Evolutionary conservation across 345 rosid species (phyloP), one percentile per base, ranked within the genome.

Genomic region (Brassica rapa): DNA sequence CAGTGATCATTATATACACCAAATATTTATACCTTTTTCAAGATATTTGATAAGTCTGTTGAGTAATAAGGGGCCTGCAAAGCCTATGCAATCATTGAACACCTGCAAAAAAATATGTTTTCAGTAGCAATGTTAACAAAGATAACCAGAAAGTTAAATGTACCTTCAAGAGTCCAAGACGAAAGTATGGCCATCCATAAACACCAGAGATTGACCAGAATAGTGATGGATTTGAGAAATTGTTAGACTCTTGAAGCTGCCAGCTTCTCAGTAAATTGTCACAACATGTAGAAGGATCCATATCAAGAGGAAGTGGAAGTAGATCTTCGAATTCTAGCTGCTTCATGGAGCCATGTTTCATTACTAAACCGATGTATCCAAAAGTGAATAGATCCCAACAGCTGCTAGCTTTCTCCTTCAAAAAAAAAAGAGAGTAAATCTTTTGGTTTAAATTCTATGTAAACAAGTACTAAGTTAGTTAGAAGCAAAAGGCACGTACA

Each of bases 261-360:
- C 96, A 94, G 81, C 86, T 85, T 77, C 82, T 79, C 66, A 83
- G 32, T 77, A 94, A 66, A 74, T 80, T 82, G 62, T 85, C 82
- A 82, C 88, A 90, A 68, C 97, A 92, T 32, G 75, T 65, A 77
- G 87, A 84, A 70, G 98, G 93, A 84, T 87, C 86, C 94, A 94
- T 86, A 75, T 90, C 91, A 83, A 64, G 63, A 7, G 96, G 97
- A 41, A 94, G 81, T 56, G 16, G 74, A 81, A 90, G 97, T 82
- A 94, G 80, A 87, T 94, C 92, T 69, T 89, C 90, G 61, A 94
- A 92, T 71, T 86, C 94, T 39, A 90, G 91, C 87, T 94, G 98
- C 83, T 90, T 92, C 67, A 24, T 10, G 37, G 87, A 81, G 32
- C 98, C 98, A 64, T 39, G 81, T 70, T 86, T 82, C 90, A 94